These are phyloP conservation scores for Coniochaeta sp. DNA, from an alignment of 2,329 filamentous ascomycete genomes.

Conservation along the genomic window DNA sequence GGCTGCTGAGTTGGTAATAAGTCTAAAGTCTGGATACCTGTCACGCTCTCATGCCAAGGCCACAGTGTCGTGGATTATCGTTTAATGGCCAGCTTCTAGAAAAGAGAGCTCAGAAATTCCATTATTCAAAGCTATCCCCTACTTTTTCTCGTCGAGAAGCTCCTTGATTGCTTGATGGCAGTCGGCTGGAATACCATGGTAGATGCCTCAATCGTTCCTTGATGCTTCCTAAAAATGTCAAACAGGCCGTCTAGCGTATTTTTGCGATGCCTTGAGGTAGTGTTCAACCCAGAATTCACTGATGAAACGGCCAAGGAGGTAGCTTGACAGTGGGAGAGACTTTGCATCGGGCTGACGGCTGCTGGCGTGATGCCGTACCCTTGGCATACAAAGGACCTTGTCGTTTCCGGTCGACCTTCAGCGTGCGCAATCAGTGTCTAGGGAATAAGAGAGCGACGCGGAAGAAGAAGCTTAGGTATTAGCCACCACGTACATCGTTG, in stretches of 20 bases:
- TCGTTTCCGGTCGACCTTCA: background rate
- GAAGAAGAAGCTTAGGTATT: constrained; percentile 1
- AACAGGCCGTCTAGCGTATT: background rate
- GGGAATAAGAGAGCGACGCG: background rate
- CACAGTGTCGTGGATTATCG: background rate
- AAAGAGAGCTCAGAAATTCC: background rate
- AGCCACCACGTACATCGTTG: background rate
- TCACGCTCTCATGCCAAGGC: background rate
- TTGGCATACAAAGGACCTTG: background rate
- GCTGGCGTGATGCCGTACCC: background rate
- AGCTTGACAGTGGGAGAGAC: background rate
- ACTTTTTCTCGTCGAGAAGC: background rate
- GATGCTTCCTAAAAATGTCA: background rate
- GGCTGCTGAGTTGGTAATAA: background rate
- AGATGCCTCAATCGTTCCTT: background rate
- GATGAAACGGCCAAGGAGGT: background rate
- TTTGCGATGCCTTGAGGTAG: background rate
- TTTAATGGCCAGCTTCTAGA: background rate
- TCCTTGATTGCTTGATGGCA: background rate
- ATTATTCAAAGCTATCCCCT: background rate
- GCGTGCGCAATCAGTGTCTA: background rate
- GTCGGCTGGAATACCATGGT: background rate
- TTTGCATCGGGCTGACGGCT: background rate
- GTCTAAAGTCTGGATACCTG: background rate
- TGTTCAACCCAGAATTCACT: background rate